These are phyloP conservation scores for Psilocybe azurescens DNA, from an alignment of 768 basidiomycete genomes.

Conservation along the genomic window DNA sequence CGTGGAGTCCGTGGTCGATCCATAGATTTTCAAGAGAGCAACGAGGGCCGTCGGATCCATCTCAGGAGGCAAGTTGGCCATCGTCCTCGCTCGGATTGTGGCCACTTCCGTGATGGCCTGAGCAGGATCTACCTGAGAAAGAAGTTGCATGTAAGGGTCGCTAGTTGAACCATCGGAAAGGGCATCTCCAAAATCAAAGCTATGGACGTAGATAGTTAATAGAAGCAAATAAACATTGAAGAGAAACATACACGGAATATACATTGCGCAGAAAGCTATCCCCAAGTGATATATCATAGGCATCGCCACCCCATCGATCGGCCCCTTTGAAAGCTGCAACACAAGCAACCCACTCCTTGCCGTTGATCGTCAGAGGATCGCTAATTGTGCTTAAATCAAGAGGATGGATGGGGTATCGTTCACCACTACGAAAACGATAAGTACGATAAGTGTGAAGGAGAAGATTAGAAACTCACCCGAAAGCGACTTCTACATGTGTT, in stretches of 20 bases:
- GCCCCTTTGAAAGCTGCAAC: conserved; percentile 36
- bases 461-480: conserved; percentile 38
- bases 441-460: conserved; percentile 13
- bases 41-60: conserved; percentile 31
- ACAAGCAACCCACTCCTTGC: conserved; percentile 44
- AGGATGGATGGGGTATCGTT: conserved; percentile 46
- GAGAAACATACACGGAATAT: conserved; percentile 43
- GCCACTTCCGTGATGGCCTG: conserved; percentile 38
- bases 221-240: not conserved
- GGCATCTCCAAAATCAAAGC: conserved; percentile 48
- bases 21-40: conserved; percentile 8
- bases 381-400: conserved; percentile 43
- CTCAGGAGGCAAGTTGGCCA: conserved; percentile 30
- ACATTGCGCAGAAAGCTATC: conserved; percentile 52
- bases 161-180: conserved; percentile 22
- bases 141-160: conserved; percentile 44
- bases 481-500: conserved; percentile 38
- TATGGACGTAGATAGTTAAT: conserved; percentile 10
- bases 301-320: conserved; percentile 28
- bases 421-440: conserved; percentile 24
- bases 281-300: conserved; percentile 46
- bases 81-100: conserved; percentile 29
- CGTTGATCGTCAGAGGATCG: conserved; percentile 26
- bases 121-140: conserved; percentile 39
- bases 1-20: not conserved